phyloP scores from a whole-genome alignment of 2,329 filamentous ascomycete genomes.

The Paradendryphiella salina region DNA sequence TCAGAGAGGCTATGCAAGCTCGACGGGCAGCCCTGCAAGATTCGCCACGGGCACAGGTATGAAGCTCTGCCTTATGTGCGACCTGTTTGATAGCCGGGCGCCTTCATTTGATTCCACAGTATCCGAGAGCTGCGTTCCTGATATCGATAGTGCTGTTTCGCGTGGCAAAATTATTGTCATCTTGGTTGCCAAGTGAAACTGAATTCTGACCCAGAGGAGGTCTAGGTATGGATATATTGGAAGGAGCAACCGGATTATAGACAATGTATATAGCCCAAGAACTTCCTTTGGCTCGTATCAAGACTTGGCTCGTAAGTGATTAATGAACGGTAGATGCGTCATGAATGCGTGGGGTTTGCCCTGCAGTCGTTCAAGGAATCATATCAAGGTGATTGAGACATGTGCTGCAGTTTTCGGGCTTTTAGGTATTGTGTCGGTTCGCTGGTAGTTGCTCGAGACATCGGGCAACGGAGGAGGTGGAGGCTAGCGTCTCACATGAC shows the following conservation, averaged over 20 bases:
- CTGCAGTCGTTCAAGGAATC: too few relatives aligned
- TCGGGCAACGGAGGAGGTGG: not conserved
- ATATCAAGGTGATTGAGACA: not conserved
- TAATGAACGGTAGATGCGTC: too few relatives aligned
- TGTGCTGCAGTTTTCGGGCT: not conserved
- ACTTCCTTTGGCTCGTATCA: not conserved
- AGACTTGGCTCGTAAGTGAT: not conserved
- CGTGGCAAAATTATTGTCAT: not conserved
- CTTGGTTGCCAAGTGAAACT: not conserved
- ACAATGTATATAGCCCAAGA: not conserved
- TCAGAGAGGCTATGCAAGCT: slow-evolving; percentile 6
- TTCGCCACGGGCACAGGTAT: not conserved
- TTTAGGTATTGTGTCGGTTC: not conserved
- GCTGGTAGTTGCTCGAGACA: not conserved
- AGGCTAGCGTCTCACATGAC: slow-evolving; percentile 13
- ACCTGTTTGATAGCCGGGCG: not conserved
- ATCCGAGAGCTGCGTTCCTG: not conserved
- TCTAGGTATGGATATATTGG: not conserved
- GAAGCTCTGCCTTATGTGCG: not conserved
- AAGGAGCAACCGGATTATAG: not conserved
- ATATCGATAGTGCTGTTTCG: not conserved
- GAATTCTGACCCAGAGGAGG: not conserved
- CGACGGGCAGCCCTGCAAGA: not conserved
- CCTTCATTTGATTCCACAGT: not conserved
- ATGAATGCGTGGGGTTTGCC: too few relatives aligned